Evolutionary conservation across 441 rosid genomes (phyloP), one percentile per base, ranked within the genome.

Genomic region (Erysimum cheiri): DNA sequence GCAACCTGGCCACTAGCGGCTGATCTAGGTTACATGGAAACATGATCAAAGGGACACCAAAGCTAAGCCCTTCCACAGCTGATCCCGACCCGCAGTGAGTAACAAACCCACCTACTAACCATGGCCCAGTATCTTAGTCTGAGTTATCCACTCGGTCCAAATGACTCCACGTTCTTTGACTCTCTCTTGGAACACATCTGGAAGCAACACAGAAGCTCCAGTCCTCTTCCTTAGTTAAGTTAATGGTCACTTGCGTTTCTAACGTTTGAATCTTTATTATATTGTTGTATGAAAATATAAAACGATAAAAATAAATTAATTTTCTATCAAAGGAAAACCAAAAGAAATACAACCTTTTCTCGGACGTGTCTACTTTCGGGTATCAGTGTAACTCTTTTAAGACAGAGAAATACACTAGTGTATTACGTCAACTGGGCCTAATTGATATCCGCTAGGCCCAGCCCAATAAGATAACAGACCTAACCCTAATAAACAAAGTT

Each of bases 31-130:
- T 33, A 37, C 44, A 65, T 8, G 54, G 66, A 49, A 73, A 65
- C 65, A 65, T 64, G n/a, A 65, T 54, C 41, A 73, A 59, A 33
- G 76, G 69, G 4, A 33, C 52, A 35, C 57, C 80, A 14, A 71
- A 64, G 28, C 55, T 47, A 0, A 80, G 61, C 2, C 68, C 81
- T 66, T 80, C 83, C 8, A 75, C 67, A 2, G 58, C 62, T 3
- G 83, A 85, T 46, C 80, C 77, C 80, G 84, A 80, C 5, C 86
- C 85, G 0, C 72, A 73, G 12, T 84, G 84, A 57, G 80, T 78
- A 69, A 80, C 26, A 61, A 77, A 73, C 14, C 81, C 85, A 8
- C 85, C 86, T 4, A 80, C 69, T 0, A 80, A 17, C 26, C 71
- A 12, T 82, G 88, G 6, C 40, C 62, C 7, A 82, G 75, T 28